Base-by-base conservation (phyloP, 2,329 filamentous ascomycete species). In the Diaporthe caulivora region DNA sequence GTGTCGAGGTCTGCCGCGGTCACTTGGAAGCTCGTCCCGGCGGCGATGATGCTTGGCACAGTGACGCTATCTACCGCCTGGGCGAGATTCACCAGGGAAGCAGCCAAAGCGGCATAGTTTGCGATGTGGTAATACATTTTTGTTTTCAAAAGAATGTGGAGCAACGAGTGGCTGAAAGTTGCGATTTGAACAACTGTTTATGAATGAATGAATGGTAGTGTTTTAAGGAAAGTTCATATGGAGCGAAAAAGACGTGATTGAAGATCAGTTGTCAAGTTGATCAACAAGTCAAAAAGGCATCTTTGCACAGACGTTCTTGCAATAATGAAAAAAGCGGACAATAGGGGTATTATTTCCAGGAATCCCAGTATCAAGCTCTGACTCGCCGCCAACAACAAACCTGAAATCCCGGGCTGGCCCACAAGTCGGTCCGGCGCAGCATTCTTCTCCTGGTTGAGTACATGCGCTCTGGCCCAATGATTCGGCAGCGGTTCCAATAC, bases 351-450 rank as follows among this genome's bases (percentile, higher is more conserved):
- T 67, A 67, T 53, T 40, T 37, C 62, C 62, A 29, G 62, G 62
- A 26, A 40, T 15, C 24, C 10, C n/a, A 10, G 40, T 40, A 67
- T 40, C 15, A 21, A 10, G n/a, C 62, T 51, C 44, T 67, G 62
- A 67, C 62, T 67, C 62, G 62, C 31, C 40, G 62, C 62, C n/a
- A 53, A 67, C 62, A 67, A 67, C 44, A 67, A 40, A 67, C 62
- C 47, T 53, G 62, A 37, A 53, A 67, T 67, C 62, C 62, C 31
- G 62, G 62, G 10, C 15, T 40, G 62, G 62, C 62, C 62, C 62
- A 67, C 62, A 67, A 62, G 62, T 67, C 31, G 62, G 44, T 15
- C 49, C 62, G 62, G 62, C 62, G 44, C 62, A 53, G 44, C n/a
- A 37, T 26, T 29, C 51, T 67, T 13, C 37, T 40, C 37, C 37